These are phyloP conservation scores for Hortiboletus campestris DNA, from an alignment of 768 basidiomycete species.

Conservation along the genomic window DNA sequence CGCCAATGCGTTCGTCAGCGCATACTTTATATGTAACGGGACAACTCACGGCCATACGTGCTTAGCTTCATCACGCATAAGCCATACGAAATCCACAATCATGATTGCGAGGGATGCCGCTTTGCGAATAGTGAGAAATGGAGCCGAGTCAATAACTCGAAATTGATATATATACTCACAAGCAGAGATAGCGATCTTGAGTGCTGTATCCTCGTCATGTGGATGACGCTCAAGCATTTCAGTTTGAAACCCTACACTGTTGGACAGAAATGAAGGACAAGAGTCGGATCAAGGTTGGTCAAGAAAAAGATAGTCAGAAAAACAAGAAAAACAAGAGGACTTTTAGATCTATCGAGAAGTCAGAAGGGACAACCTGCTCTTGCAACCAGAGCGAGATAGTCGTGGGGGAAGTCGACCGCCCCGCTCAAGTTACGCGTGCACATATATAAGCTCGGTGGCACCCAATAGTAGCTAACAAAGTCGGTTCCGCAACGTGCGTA, in stretches of 20 bases:
- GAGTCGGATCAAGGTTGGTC: neutral
- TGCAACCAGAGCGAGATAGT: neutral
- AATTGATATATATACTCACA: conserved; percentile 4
- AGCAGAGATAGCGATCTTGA: conserved; percentile 10
- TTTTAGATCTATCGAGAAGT: neutral
- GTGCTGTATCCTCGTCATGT: neutral
- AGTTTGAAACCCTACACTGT: neutral
- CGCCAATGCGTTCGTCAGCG: neutral
- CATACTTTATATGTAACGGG: neutral
- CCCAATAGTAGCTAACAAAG: neutral
- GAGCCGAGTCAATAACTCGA: neutral
- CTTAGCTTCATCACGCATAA: conserved; percentile 14
- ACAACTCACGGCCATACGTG: conserved; percentile 24
- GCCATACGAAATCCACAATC: conserved; percentile 13
- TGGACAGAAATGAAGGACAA: neutral
- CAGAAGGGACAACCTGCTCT: neutral
- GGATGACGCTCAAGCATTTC: neutral
- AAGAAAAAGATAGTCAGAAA: neutral
- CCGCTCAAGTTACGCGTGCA: neutral
- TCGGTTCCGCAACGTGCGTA: neutral
- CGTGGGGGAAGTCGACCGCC: neutral
- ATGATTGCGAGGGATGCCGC: conserved; percentile 13
- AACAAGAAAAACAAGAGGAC: neutral
- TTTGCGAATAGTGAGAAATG: neutral
- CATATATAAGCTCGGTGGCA: conserved; percentile 1